phyloP scores from a whole-genome alignment of 495 filamentous ascomycete genomes.

The Parathielavia hyrcaniae region DNA sequence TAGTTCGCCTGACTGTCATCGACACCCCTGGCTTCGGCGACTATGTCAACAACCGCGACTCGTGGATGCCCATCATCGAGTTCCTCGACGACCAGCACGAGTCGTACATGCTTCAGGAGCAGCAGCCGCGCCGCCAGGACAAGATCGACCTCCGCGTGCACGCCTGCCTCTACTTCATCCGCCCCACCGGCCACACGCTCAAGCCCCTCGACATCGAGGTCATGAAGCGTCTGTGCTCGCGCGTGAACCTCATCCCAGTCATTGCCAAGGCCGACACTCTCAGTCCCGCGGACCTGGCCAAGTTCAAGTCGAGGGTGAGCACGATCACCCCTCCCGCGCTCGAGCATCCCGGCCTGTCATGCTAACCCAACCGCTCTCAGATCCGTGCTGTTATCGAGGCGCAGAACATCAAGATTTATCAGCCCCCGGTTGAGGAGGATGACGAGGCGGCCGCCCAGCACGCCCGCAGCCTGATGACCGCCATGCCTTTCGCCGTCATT shows the following conservation, averaged over 20 bases:
- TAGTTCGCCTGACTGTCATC: conserved; percentile 96
- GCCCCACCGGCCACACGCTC: conserved; percentile 94
- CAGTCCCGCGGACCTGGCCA: conserved; percentile 80
- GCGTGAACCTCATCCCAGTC: conserved; percentile 96
- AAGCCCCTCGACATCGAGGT: conserved; percentile 99
- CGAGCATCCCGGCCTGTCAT: neutral
- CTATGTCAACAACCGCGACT: conserved; percentile 99
- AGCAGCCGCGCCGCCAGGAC: conserved; percentile 92
- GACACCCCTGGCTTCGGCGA: conserved; percentile 98
- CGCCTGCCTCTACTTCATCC: conserved; percentile 97
- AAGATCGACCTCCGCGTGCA: conserved; percentile 99
- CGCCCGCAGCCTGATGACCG: conserved; percentile 85
- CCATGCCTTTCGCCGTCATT: conserved; percentile 98
- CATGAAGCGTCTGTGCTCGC: conserved; percentile 96
- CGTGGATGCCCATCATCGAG: conserved; percentile 99
- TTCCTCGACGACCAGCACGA: conserved; percentile 99
- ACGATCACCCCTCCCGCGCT: neutral
- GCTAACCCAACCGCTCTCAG: conserved; percentile 44
- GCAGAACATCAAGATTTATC: conserved; percentile 99
- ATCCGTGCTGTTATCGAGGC: conserved; percentile 93
- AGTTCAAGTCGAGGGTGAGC: conserved; percentile 85
- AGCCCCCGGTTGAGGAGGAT: conserved; percentile 93
- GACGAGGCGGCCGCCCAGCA: conserved; percentile 93
- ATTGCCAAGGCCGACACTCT: conserved; percentile 97
- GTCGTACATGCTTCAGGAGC: conserved; percentile 99